These are phyloP conservation scores for Arabidopsis hybrid DNA, from an alignment of 441 rosid genomes.

Conservation along the genomic window DNA sequence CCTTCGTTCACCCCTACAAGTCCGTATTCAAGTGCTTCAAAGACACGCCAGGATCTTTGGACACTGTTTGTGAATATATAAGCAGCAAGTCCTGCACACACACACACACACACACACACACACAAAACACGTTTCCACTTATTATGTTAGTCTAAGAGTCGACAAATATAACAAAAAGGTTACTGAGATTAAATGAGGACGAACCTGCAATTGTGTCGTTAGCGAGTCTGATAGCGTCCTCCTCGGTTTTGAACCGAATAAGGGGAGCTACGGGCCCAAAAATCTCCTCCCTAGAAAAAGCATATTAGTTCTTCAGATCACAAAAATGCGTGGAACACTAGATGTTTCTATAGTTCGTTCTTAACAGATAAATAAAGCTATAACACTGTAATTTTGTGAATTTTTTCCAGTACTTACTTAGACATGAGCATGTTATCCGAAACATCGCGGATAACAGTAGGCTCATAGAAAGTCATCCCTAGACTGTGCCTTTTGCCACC, in stretches of 20 bases:
- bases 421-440: conserved; percentile 73
- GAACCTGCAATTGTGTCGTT: conserved; percentile 90
- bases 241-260: conserved; percentile 84
- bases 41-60: conserved; percentile 91
- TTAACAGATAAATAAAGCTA: conserved; percentile 2
- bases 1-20: conserved; percentile 95
- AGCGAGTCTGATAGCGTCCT: conserved; percentile 82
- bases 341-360: neutral
- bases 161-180: conserved; percentile 3
- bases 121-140: conserved; percentile 7
- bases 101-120: conserved; percentile 5
- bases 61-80: conserved; percentile 86
- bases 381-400: neutral
- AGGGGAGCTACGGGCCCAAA: conserved; percentile 99
- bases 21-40: conserved; percentile 95
- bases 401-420: conserved; percentile 55
- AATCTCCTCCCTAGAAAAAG: conserved; percentile 78
- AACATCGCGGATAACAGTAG: conserved; percentile 81
- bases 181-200: conserved; percentile 16
- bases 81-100: conserved; percentile 90
- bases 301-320: conserved; percentile 20
- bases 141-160: conserved; percentile 17
- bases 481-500: conserved; percentile 97
- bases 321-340: conserved; percentile 14
- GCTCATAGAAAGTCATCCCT: conserved; percentile 95